phyloP scores from a whole-genome alignment of 1,139 yeast species.

The Keqinozyma sinolaborantium region DNA sequence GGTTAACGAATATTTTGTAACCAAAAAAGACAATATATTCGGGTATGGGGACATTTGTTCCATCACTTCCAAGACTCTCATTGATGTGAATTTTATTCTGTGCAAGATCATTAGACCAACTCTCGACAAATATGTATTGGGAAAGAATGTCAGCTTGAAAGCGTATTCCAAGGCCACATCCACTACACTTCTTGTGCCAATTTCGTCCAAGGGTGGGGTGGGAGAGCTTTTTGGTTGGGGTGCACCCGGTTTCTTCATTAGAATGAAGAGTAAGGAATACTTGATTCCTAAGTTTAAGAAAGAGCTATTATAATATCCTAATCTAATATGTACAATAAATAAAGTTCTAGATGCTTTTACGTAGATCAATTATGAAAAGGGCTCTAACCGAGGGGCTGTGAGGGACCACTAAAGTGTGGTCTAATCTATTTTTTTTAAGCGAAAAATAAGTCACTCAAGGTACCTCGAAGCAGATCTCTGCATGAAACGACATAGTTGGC shows the following conservation, averaged over 20 bases:
- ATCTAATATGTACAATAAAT: too few relatives aligned
- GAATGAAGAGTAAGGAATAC: slow-evolving; percentile 21
- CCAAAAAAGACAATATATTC: slow-evolving; percentile 17
- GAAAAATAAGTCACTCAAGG: too few relatives aligned
- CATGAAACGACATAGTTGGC: too few relatives aligned
- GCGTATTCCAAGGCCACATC: slow-evolving; percentile 8
- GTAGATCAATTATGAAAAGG: too few relatives aligned
- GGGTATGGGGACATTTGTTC: slow-evolving; percentile 23
- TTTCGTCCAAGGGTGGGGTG: slow-evolving; percentile 35
- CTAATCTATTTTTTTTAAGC: too few relatives aligned
- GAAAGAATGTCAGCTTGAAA: slow-evolving; percentile 8
- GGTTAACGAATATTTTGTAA: slow-evolving; percentile 15
- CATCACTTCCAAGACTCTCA: slow-evolving; percentile 12
- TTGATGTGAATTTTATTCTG: slow-evolving; percentile 16
- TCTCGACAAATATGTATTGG: slow-evolving; percentile 1
- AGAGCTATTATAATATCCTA: too few relatives aligned
- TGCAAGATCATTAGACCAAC: slow-evolving; percentile 1
- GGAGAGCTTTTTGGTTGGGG: slow-evolving; percentile 25
- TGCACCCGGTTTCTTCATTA: slow-evolving; percentile 27
- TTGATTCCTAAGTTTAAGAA: slow-evolving; percentile 13
- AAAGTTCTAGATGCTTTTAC: too few relatives aligned
- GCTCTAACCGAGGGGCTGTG: too few relatives aligned
- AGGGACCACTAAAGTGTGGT: too few relatives aligned
- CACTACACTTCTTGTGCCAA: slow-evolving; percentile 22
- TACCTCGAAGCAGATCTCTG: too few relatives aligned